Conservation (phyloP, 441 rosid species). For the Raphanus hybrid region DNA sequence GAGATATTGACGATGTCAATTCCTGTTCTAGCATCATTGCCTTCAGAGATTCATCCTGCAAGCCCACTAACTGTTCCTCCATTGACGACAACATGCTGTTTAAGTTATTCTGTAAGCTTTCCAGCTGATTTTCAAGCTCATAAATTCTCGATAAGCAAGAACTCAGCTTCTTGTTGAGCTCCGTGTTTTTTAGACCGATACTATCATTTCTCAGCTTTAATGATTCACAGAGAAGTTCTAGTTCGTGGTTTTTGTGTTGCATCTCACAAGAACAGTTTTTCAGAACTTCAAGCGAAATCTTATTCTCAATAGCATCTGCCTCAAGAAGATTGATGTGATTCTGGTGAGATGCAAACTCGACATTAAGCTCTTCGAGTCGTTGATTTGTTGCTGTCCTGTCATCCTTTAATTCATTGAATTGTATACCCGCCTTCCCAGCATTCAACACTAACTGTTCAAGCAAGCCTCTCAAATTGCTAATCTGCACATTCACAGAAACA, state of each 20-base stretch:
- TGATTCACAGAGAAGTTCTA: constrained; percentile 57
- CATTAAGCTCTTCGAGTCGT: constrained; percentile 52
- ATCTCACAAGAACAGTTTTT: constrained; percentile 56
- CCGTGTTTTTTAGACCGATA: constrained; percentile 58
- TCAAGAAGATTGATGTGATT: constrained; percentile 58
- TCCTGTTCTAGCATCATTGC: constrained; percentile 61
- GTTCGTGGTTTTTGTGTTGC: constrained; percentile 56
- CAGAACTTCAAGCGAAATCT: constrained; percentile 66
- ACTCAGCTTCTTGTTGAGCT: constrained; percentile 56
- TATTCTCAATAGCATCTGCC: constrained; percentile 64
- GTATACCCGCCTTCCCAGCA: constrained; percentile 52
- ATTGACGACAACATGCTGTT: constrained; percentile 55
- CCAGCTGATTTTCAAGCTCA: constrained; percentile 66
- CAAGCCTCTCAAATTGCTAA: constrained; percentile 60
- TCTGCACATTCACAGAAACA: constrained; percentile 53
- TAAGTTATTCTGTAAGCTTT: constrained; percentile 58
- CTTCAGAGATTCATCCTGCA: constrained; percentile 64
- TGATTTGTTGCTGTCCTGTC: constrained; percentile 47
- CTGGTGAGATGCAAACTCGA: constrained; percentile 57
- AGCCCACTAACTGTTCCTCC: constrained; percentile 59
- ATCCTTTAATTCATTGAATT: constrained; percentile 55
- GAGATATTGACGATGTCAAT: constrained; percentile 55
- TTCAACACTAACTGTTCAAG: constrained; percentile 62
- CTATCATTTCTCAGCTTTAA: constrained; percentile 50
- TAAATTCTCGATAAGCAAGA: constrained; percentile 48